Evolutionary conservation across 2,329 filamentous ascomycete species (phyloP).

Genomic region (Amauroascus niger): DNA sequence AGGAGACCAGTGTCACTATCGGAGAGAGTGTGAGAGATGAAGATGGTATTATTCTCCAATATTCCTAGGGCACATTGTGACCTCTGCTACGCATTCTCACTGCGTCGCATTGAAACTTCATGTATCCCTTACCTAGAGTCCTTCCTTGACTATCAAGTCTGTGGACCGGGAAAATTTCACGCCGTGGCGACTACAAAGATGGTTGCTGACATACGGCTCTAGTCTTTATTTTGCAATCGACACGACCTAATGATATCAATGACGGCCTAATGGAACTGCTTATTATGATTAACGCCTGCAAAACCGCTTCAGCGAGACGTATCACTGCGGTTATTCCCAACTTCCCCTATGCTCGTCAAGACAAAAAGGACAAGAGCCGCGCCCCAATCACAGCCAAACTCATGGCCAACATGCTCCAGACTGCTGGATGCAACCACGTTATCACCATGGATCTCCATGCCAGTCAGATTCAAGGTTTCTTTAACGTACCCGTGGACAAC

Average conservation of each 20-base stretch:
- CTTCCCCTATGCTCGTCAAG: constrained; percentile 91
- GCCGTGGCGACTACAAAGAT: background rate
- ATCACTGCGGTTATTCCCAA: constrained; percentile 95
- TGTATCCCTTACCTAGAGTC: no score
- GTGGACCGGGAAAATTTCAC: background rate
- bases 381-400: constrained; percentile 95
- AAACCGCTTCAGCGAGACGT: constrained; percentile 71
- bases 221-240: constrained; percentile 95
- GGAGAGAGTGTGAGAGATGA: constrained; percentile 94
- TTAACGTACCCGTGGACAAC: constrained; percentile 72
- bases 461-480: constrained; percentile 91
- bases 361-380: constrained; percentile 93
- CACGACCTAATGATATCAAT: constrained; percentile 91
- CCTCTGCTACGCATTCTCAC: no score
- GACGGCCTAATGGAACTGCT: constrained; percentile 96
- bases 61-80: background rate
- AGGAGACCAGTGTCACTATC: constrained; percentile 63
- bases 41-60: constrained; percentile 53
- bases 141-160: no score
- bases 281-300: constrained; percentile 96
- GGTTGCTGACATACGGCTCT: constrained; percentile 12
- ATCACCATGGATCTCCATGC: constrained; percentile 96
- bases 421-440: constrained; percentile 82
- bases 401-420: constrained; percentile 96
- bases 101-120: no score